Evolutionary conservation across 1,284 basidiomycete genomes (phyloP).

Genomic region (Xerocomus amazonicus): DNA sequence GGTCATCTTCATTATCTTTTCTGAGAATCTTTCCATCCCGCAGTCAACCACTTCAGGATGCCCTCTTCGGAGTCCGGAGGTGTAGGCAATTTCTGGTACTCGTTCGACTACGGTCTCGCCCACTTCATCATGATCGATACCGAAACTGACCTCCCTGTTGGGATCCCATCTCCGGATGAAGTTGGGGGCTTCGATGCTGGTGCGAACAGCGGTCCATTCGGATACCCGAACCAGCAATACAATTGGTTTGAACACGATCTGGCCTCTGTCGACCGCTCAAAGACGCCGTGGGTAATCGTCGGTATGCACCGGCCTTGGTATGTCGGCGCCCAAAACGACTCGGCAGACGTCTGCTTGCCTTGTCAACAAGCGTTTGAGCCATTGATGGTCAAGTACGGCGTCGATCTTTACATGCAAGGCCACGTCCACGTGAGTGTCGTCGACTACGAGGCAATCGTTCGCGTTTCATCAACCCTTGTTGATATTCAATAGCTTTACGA

Average conservation of each 20-base stretch:
- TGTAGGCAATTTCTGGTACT: slow-evolving; percentile 32
- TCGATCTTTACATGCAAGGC: slow-evolving; percentile 32
- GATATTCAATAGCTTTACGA: slow-evolving; percentile 22
- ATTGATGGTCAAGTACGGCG: slow-evolving; percentile 31
- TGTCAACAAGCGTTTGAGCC: slow-evolving; percentile 31
- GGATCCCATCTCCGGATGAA: slow-evolving; percentile 26
- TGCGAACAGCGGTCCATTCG: slow-evolving; percentile 24
- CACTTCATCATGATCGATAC: slow-evolving; percentile 24
- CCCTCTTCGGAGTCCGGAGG: slow-evolving; percentile 28
- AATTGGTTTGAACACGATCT: slow-evolving; percentile 28
- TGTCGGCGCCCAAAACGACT: slow-evolving; percentile 10
- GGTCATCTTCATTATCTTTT: background rate
- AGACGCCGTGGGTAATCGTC: slow-evolving; percentile 29
- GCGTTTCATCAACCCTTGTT: background rate
- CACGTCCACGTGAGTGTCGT: slow-evolving; percentile 19
- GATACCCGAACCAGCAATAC: slow-evolving; percentile 26
- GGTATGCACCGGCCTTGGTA: slow-evolving; percentile 32
- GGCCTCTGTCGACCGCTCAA: slow-evolving; percentile 19
- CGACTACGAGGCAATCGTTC: background rate
- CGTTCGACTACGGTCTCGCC: slow-evolving; percentile 30
- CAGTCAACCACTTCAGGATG: slow-evolving; percentile 30
- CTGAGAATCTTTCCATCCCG: background rate
- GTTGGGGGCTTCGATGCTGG: slow-evolving; percentile 16
- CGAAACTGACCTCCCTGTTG: slow-evolving; percentile 24
- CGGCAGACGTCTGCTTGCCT: slow-evolving; percentile 11